Conservation (phyloP, 148 eudicot genomes). For the Rhododendron simsii region DNA sequence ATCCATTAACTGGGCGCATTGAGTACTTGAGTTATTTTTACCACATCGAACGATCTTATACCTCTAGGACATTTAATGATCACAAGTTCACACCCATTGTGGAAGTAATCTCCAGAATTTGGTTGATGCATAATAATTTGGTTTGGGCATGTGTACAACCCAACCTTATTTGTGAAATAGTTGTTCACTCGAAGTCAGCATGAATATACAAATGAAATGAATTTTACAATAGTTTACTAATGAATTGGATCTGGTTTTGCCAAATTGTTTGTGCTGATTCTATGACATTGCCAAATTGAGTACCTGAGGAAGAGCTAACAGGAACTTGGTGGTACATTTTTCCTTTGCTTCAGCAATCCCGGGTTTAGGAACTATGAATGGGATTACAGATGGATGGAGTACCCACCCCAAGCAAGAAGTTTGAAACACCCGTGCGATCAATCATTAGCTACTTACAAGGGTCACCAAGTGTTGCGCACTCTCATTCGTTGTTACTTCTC, state of each 20-base stretch:
- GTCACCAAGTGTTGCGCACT: slow-evolving; percentile 82
- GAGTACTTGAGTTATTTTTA: not conserved
- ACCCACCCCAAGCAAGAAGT: slow-evolving; percentile 47
- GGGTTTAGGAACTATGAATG: slow-evolving; percentile 40
- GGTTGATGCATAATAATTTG: not conserved
- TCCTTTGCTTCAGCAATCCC: slow-evolving; percentile 9
- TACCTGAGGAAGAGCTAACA: not conserved
- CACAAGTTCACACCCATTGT: not conserved
- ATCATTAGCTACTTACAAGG: slow-evolving; percentile 77
- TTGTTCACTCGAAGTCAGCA: not conserved
- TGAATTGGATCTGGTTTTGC: not conserved
- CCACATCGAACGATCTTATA: not conserved
- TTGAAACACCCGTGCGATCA: slow-evolving; percentile 64
- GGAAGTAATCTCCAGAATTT: not conserved
- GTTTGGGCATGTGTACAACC: not conserved
- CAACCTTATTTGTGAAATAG: not conserved
- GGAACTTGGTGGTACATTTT: not conserved
- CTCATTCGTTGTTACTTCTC: slow-evolving; percentile 92
- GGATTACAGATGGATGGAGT: slow-evolving; percentile 93
- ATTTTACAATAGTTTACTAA: not conserved
- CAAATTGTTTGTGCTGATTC: not conserved
- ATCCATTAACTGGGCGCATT: not conserved
- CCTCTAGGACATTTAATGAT: not conserved
- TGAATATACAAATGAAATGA: not conserved
- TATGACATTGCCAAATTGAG: not conserved